These are phyloP conservation scores for Sporothrix globosa DNA, from an alignment of 2,329 filamentous ascomycete genomes.

Conservation along the genomic window DNA sequence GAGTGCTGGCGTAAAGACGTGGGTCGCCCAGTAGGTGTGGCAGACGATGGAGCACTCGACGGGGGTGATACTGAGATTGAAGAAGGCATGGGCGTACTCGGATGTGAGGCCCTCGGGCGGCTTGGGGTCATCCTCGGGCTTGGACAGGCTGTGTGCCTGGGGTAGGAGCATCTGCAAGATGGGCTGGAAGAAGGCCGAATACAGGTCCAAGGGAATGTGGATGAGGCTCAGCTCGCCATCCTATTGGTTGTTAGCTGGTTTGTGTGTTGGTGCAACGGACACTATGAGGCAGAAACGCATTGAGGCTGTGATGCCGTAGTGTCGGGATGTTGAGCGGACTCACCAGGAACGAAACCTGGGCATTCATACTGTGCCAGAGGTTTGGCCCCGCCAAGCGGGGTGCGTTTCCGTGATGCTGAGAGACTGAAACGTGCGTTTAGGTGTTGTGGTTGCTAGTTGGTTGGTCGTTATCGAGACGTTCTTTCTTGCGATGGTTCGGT, in stretches of 20 bases:
- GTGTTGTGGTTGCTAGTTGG: not conserved
- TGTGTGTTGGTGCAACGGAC: not conserved
- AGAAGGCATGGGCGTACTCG: slow-evolving; percentile 71
- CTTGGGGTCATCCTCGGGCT: slow-evolving; percentile 34
- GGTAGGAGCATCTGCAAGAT: slow-evolving; percentile 85
- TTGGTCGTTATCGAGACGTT: not conserved
- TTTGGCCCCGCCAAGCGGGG: not conserved
- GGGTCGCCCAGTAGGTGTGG: slow-evolving; percentile 71
- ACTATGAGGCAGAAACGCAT: not conserved
- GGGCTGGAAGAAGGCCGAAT: slow-evolving; percentile 78
- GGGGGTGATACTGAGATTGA: slow-evolving; percentile 91
- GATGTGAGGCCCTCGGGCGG: slow-evolving; percentile 52
- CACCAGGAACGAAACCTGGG: slow-evolving; percentile 62
- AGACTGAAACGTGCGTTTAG: not conserved
- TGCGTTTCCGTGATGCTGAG: not conserved
- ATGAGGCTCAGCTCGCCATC: slow-evolving; percentile 85
- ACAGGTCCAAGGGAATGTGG: slow-evolving; percentile 81
- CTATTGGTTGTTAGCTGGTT: slow-evolving; percentile 51
- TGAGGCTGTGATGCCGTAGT: not conserved
- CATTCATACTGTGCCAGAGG: slow-evolving; percentile 52
- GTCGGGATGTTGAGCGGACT: slow-evolving; percentile 40
- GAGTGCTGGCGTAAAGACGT: slow-evolving; percentile 75
- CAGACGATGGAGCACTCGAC: slow-evolving; percentile 93
- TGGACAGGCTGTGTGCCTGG: slow-evolving; percentile 50
- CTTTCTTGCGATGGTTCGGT: not conserved